Evolutionary conservation across 1,284 basidiomycete genomes (phyloP).

Genomic region (Apiotrichum veenhuisii): DNA sequence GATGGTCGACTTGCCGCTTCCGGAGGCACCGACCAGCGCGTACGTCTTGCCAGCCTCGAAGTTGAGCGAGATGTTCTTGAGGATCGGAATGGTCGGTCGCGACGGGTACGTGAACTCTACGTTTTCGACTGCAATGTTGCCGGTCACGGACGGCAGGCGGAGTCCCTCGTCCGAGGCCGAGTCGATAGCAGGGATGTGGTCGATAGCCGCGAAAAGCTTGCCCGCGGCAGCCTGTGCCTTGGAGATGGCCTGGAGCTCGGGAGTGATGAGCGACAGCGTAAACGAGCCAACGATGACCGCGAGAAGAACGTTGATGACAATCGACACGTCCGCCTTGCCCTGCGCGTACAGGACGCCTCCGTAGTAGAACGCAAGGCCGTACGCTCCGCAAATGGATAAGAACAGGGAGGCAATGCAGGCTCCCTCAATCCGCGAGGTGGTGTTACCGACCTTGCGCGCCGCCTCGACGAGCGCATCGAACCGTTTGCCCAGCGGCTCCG

Average conservation of each 20-base stretch:
- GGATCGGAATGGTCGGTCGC: slow-evolving; percentile 74
- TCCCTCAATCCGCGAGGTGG: slow-evolving; percentile 64
- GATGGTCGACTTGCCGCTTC: slow-evolving; percentile 78
- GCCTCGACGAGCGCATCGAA: slow-evolving; percentile 68
- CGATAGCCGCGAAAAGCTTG: slow-evolving; percentile 88
- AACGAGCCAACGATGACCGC: slow-evolving; percentile 84
- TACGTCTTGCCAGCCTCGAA: slow-evolving; percentile 62
- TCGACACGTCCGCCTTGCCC: slow-evolving; percentile 59
- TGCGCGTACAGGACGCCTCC: slow-evolving; percentile 50
- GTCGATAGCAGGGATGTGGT: slow-evolving; percentile 76
- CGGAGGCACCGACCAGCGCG: slow-evolving; percentile 85
- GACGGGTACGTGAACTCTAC: slow-evolving; percentile 89
- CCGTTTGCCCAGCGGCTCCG: slow-evolving; percentile 60
- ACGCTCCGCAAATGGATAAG: slow-evolving; percentile 68
- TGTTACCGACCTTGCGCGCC: slow-evolving; percentile 61
- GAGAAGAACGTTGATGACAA: slow-evolving; percentile 73
- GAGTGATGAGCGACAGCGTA: slow-evolving; percentile 63
- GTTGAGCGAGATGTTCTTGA: slow-evolving; percentile 59
- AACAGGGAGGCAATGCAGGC: slow-evolving; percentile 60
- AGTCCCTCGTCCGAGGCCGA: slow-evolving; percentile 58
- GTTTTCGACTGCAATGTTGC: slow-evolving; percentile 70
- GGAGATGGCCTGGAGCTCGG: slow-evolving; percentile 79
- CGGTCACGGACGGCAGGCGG: slow-evolving; percentile 68
- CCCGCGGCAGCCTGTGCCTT: slow-evolving; percentile 83
- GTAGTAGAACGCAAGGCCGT: slow-evolving; percentile 50